Evolutionary conservation across 345 rosid genomes (phyloP).

Genomic region (Hibiscus syriacus): DNA sequence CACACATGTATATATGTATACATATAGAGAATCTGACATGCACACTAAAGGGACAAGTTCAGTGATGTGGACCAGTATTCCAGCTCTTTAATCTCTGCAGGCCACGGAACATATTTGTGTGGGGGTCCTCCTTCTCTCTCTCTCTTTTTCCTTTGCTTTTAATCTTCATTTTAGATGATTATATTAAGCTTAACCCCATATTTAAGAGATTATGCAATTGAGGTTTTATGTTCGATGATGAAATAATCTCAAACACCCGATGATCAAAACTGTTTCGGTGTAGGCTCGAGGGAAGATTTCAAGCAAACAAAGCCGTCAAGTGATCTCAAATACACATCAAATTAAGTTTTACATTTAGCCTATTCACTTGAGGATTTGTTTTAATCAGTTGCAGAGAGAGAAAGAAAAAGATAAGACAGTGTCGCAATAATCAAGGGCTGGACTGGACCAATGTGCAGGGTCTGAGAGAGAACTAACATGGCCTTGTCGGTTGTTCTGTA

Average conservation of each 20-base stretch:
- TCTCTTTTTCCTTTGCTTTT: neutral
- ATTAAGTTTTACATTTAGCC: too few relatives aligned
- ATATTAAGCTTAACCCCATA: constrained; percentile 1
- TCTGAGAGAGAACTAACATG: constrained; percentile 20
- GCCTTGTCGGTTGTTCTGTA: constrained; percentile 39
- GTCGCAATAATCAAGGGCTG: constrained; percentile 29
- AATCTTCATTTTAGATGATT: neutral
- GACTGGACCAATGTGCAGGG: constrained; percentile 40
- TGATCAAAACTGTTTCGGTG: neutral
- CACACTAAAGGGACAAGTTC: constrained; percentile 1
- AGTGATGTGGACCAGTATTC: constrained; percentile 27
- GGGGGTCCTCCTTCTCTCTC: neutral
- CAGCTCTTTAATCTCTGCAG: constrained; percentile 18
- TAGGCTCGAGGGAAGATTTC: constrained; percentile 15
- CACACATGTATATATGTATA: too few relatives aligned
- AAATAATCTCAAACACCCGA: neutral
- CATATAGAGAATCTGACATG: constrained; percentile 17
- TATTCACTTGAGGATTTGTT: neutral
- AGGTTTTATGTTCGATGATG: neutral
- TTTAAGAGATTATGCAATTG: neutral
- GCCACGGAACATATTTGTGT: constrained; percentile 7
- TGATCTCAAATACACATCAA: neutral
- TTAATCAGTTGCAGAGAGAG: neutral
- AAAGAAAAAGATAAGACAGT: neutral
- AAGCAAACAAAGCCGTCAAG: constrained; percentile 1